A percentile compares a stretch with the other conserved stretches of the same genome.
phyloP scores from a whole-genome alignment of 2,329 filamentous ascomycete genomes.

The Hysterium pulicare region DNA sequence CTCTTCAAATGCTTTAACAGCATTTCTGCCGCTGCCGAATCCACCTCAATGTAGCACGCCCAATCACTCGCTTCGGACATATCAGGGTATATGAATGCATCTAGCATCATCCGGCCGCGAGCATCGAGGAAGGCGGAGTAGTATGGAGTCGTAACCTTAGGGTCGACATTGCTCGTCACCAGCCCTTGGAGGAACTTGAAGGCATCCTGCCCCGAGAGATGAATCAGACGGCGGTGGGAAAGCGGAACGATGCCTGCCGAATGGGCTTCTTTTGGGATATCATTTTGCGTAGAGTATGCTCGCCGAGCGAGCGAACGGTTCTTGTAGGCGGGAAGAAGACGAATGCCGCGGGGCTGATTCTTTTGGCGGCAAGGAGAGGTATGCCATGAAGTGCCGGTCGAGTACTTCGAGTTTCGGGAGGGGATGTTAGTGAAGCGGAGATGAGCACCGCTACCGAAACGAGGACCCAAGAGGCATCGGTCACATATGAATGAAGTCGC shows the following conservation, averaged over 20 bases:
- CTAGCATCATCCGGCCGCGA: slow-evolving; percentile 74
- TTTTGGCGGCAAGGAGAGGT: too few species aligned
- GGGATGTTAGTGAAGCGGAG: too few species aligned
- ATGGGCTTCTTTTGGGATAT: neutral
- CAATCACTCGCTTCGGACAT: slow-evolving; percentile 33
- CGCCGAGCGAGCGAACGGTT: neutral
- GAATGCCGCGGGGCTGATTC: too few species aligned
- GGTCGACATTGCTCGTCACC: slow-evolving; percentile 68
- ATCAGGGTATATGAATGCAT: slow-evolving; percentile 75
- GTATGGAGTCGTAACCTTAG: slow-evolving; percentile 36
- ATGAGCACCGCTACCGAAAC: too few species aligned
- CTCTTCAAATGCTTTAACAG: slow-evolving; percentile 73
- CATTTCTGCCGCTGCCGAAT: slow-evolving; percentile 60
- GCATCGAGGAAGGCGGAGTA: slow-evolving; percentile 87
- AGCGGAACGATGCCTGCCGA: slow-evolving; percentile 51
- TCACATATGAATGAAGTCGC: too few species aligned
- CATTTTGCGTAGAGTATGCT: neutral
- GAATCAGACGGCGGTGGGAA: slow-evolving; percentile 73
- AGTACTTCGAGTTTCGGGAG: too few species aligned
- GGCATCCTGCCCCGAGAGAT: slow-evolving; percentile 73
- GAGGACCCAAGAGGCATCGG: too few species aligned
- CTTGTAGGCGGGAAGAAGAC: too few species aligned
- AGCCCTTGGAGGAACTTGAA: slow-evolving; percentile 85
- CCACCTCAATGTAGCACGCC: slow-evolving; percentile 78
- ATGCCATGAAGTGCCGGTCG: too few species aligned